phyloP scores from a whole-genome alignment of 257 asterid species.

The Ophiorrhiza pumila region DNA sequence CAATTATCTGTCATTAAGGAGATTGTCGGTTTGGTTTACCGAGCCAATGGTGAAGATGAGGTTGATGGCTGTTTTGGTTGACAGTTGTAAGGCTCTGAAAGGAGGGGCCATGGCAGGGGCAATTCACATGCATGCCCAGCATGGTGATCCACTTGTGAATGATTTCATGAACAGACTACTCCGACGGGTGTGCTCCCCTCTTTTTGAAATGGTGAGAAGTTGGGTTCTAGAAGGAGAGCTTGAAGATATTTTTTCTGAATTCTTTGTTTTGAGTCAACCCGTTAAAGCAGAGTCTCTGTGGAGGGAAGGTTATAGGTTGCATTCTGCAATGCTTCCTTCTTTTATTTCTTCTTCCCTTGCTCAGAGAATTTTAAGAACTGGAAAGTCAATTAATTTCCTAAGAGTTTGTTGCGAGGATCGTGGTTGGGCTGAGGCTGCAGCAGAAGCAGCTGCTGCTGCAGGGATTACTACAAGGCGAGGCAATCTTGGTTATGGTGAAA shows the following conservation, averaged over 20 bases:
- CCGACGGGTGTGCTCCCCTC: conserved; percentile 93
- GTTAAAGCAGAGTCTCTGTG: conserved; percentile 97
- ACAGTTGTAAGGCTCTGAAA: conserved; percentile 82
- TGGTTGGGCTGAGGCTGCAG: conserved; percentile 95
- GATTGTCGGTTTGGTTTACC: conserved; percentile 90
- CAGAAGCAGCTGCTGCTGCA: conserved; percentile 88
- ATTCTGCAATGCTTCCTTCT: conserved; percentile 85
- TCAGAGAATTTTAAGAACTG: conserved; percentile 88
- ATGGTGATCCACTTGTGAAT: conserved; percentile 94
- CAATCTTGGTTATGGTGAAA: conserved; percentile 89
- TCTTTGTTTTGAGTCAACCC: conserved; percentile 83
- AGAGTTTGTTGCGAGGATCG: conserved; percentile 97
- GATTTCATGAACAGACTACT: conserved; percentile 88
- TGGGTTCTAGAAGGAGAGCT: conserved; percentile 99
- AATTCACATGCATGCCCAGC: conserved; percentile 94
- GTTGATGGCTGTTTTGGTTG: conserved; percentile 96
- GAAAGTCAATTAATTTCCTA: conserved; percentile 94
- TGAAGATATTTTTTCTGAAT: conserved; percentile 87
- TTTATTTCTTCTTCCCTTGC: conserved; percentile 92
- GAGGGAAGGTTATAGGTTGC: conserved; percentile 96
- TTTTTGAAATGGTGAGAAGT: conserved; percentile 98
- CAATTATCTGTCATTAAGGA: conserved; percentile 80
- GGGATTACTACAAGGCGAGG: conserved; percentile 94
- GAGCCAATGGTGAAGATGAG: conserved; percentile 98
- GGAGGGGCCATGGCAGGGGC: conserved; percentile 99